Conservation (phyloP, 2,329 filamentous ascomycete genomes). For the Rhynchosporium agropyri region DNA sequence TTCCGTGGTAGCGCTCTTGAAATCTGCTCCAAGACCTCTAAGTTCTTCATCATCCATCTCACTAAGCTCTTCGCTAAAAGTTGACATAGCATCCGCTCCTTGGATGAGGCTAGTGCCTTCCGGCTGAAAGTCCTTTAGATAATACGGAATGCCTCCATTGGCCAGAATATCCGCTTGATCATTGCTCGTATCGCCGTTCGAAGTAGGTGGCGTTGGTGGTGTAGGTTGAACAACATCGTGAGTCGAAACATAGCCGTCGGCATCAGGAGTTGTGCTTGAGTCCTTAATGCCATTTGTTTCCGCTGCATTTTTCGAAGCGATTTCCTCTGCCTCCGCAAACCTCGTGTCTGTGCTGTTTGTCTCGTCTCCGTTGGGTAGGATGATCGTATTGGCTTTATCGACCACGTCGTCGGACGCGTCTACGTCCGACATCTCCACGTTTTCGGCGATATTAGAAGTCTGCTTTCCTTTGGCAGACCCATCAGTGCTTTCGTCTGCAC, state of each 20-base stretch:
- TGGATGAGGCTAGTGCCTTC: constrained; percentile 78
- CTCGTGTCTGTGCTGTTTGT: constrained; percentile 21
- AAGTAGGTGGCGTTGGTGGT: constrained; percentile 69
- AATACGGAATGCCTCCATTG: constrained; percentile 85
- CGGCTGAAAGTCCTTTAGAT: constrained; percentile 78
- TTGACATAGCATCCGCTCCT: constrained; percentile 69
- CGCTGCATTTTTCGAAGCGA: constrained; percentile 26
- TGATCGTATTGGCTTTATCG: constrained; percentile 22
- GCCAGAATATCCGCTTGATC: constrained; percentile 48
- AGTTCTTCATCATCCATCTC: constrained; percentile 92
- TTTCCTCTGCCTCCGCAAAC: constrained; percentile 32
- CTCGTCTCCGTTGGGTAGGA: constrained; percentile 28
- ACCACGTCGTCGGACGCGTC: constrained; percentile 36
- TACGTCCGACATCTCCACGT: constrained; percentile 45
- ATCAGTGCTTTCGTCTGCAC: constrained; percentile 21
- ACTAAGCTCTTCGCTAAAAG: constrained; percentile 83
- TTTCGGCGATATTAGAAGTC: constrained; percentile 31
- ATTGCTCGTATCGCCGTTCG: constrained; percentile 53
- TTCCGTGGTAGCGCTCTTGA: constrained; percentile 26
- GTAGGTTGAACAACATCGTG: constrained; percentile 28
- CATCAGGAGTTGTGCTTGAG: constrained; percentile 51
- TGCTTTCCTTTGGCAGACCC: constrained; percentile 22
- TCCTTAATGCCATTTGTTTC: constrained; percentile 41
- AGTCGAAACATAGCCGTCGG: constrained; percentile 48
- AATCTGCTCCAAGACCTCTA: constrained; percentile 59